phyloP scores from a whole-genome alignment of 352 stramenopile species.

The Phytopythium litorale region DNA sequence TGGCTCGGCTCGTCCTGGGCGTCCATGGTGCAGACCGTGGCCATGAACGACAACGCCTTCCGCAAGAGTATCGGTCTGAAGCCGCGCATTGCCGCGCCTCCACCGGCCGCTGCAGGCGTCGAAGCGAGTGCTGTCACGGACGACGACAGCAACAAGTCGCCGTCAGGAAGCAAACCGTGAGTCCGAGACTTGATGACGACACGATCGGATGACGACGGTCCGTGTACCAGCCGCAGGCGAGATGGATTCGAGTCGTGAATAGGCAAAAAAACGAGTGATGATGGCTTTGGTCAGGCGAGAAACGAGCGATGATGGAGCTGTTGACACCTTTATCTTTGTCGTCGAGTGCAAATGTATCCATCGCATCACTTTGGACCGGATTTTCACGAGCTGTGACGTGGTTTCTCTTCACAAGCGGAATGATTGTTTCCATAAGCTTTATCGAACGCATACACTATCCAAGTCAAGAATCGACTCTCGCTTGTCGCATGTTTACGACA shows the following conservation, averaged over 20 bases:
- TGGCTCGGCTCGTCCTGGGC: conserved; percentile 72
- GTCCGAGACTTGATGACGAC: neutral
- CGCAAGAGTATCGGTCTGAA: conserved; percentile 49
- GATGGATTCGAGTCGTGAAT: neutral
- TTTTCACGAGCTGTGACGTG: neutral
- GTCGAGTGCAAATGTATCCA: conserved; percentile 4
- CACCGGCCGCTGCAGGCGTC: conserved; percentile 13
- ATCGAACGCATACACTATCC: neutral
- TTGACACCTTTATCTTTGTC: neutral
- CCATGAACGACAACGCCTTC: conserved; percentile 69
- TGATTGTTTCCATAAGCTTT: neutral
- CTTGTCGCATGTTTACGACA: conserved; percentile 4
- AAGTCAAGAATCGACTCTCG: neutral
- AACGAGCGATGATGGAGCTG: neutral
- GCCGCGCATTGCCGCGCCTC: conserved; percentile 26
- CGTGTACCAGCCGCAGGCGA: neutral
- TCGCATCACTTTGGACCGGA: neutral
- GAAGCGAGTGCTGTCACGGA: conserved; percentile 3
- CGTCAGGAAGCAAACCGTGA: neutral
- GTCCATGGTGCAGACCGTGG: conserved; percentile 51
- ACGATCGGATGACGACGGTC: neutral
- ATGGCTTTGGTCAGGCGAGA: neutral
- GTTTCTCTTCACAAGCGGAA: neutral
- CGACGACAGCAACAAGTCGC: neutral
- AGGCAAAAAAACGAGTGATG: neutral